A percentile compares a stretch with the other conserved stretches of the same genome.
These are phyloP conservation scores for Calonectria crousiana DNA, from an alignment of 2,329 filamentous ascomycete species.

Conservation along the genomic window DNA sequence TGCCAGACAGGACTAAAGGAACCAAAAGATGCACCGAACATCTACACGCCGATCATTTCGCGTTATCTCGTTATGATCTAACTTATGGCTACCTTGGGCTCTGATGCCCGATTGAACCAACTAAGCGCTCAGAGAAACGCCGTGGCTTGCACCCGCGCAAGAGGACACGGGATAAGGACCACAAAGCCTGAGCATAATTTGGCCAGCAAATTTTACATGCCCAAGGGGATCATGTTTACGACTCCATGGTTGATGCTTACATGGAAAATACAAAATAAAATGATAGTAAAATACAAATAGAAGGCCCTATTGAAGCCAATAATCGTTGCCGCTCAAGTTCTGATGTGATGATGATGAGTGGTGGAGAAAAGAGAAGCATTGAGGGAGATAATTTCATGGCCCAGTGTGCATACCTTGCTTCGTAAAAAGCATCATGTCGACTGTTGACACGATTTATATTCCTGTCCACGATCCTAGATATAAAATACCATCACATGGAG, in stretches of 20 bases:
- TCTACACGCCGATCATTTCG: neutral
- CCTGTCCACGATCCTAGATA: no score
- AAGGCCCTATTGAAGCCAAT: neutral
- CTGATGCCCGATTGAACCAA: neutral
- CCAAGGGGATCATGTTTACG: neutral
- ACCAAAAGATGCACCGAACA: neutral
- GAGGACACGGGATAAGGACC: neutral
- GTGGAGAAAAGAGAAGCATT: neutral
- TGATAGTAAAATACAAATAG: neutral
- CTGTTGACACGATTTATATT: neutral
- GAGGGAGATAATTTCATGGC: no score
- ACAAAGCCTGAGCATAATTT: neutral
- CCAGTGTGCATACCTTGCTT: no score
- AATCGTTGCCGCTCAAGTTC: neutral
- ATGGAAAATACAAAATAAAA: neutral
- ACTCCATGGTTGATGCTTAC: neutral
- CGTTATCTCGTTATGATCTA: neutral
- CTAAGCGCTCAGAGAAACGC: neutral
- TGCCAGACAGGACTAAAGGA: constrained; percentile 36
- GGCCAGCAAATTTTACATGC: neutral
- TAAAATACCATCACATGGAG: neutral
- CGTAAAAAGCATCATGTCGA: neutral
- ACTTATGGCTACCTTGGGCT: neutral
- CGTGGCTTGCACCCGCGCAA: neutral
- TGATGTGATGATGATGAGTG: neutral